phyloP scores from a whole-genome alignment of 2,329 filamentous ascomycete genomes.

The Aspergillus unguis region DNA sequence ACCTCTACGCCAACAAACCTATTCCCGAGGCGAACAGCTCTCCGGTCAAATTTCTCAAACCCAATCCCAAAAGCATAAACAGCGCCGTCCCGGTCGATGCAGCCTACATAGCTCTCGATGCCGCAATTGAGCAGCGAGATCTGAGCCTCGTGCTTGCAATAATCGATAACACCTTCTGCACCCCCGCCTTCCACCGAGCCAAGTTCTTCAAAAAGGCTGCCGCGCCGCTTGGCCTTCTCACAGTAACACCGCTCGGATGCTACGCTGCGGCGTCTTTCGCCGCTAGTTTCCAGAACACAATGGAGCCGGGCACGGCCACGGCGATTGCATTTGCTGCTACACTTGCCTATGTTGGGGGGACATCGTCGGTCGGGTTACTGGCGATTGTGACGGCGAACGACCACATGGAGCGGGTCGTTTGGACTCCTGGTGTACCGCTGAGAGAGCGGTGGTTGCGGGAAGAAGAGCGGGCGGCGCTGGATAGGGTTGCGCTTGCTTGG shows the following conservation, averaged over 20 bases:
- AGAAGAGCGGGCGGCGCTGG: conserved; percentile 82
- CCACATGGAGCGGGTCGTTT: conserved; percentile 91
- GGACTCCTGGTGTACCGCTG: conserved; percentile 77
- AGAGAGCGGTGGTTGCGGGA: conserved; percentile 82
- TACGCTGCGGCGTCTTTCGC: conserved; percentile 69
- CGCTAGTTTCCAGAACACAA: conserved; percentile 65
- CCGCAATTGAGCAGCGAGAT: conserved; percentile 75
- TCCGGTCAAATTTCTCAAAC: conserved; percentile 57
- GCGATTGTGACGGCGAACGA: conserved; percentile 86
- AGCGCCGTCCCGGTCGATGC: conserved; percentile 69
- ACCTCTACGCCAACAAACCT: conserved; percentile 80
- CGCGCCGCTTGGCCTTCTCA: conserved; percentile 40
- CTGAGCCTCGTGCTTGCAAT: conserved; percentile 75
- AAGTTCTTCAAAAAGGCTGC: conserved; percentile 44
- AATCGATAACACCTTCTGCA: conserved; percentile 59
- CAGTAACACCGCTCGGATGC: conserved; percentile 36
- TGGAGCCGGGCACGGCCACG: conserved; percentile 72
- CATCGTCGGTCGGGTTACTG: conserved; percentile 76
- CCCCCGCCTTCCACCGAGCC: conserved; percentile 42
- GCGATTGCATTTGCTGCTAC: conserved; percentile 76
- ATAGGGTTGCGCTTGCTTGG: conserved; percentile 83
- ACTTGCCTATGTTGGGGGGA: conserved; percentile 77
- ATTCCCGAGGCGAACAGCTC: conserved; percentile 60
- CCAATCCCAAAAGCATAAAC: conserved; percentile 65
- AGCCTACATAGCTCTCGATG: conserved; percentile 70